Base-by-base conservation (phyloP, 2,329 filamentous ascomycete genomes). In the Pyrenophora teres region DNA sequence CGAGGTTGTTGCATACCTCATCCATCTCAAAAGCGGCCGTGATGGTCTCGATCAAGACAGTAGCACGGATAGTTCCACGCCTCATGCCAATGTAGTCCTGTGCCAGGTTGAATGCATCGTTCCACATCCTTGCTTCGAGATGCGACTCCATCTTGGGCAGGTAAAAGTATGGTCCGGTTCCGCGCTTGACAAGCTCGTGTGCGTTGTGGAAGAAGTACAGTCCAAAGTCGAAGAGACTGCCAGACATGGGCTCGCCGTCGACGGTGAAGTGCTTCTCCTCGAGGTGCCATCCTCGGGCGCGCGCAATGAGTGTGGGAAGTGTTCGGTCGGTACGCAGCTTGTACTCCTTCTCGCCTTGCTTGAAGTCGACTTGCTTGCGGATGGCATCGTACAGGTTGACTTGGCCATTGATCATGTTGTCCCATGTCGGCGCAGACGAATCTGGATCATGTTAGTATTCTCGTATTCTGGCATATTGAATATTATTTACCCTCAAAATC, bases 201-300 rank as follows among this genome's bases (percentile, higher is more conserved):
- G 92, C 94, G 76, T 97, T 99, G 86, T 97, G 92, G 87, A 91
- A 97, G 81, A 99, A 97, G 83, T 97, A 97, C 45, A 97, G 85
- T 71, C 94, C 94, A 74, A 97, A 99, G 79, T 99, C 94, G 76
- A 97, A 97, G 53, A 99, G 84, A 57, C 86, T 85, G 52, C 88
- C 94, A 19, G 92, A 96, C 67, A 97, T 94, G 69, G 94, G 87
- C 82, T 96, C 92, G 59, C 92, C 93, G 65, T 97, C 92, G 43
- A 97, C 87, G 23, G 90, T 96, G 76, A 99, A 87, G 78, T 97
- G 94, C 84, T 96, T 97, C 86, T 99, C 94, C 56, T 96, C 92
- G 50, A 99, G 82, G 76, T 99, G 94, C 94, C 94, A 99, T 71
- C 94, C 94, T 76, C 94, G 87, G 48, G 94, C 91, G 69, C 94